Conservation (phyloP, 2,329 filamentous ascomycete species). For the Fusarium graminum region DNA sequence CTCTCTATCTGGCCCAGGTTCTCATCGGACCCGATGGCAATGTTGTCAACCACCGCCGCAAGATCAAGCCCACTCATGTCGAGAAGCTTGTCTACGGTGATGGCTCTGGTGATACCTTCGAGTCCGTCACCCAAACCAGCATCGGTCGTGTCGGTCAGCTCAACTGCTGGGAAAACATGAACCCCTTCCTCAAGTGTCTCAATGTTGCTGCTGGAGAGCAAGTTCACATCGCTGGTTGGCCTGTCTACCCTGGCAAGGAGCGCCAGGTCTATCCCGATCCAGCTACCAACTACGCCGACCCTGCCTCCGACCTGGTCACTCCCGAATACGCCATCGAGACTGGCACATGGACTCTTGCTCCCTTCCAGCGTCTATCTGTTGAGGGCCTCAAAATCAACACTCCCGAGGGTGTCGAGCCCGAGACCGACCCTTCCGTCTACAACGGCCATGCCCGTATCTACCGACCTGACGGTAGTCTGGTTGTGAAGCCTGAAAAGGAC, state of each 20-base stretch:
- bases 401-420: slow-evolving; percentile 46
- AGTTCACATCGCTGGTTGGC: slow-evolving; percentile 51
- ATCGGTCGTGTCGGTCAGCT: slow-evolving; percentile 66
- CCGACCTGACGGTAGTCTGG: slow-evolving; percentile 44
- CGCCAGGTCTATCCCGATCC: slow-evolving; percentile 44
- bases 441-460: slow-evolving; percentile 48
- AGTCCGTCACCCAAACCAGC: slow-evolving; percentile 60
- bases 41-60: slow-evolving; percentile 62
- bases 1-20: slow-evolving; percentile 63
- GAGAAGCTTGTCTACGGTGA: slow-evolving; percentile 66
- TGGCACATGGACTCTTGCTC: slow-evolving; percentile 46
- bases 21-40: slow-evolving; percentile 64
- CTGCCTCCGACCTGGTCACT: slow-evolving; percentile 46
- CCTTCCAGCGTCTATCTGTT: slow-evolving; percentile 44
- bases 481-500: slow-evolving; percentile 46
- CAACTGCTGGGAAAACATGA: slow-evolving; percentile 69
- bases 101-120: slow-evolving; percentile 67
- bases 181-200: slow-evolving; percentile 48
- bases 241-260: slow-evolving; percentile 45
- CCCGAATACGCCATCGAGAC: slow-evolving; percentile 48
- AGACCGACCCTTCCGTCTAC: slow-evolving; percentile 43
- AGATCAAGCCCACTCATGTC: slow-evolving; percentile 65
- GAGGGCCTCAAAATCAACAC: slow-evolving; percentile 47
- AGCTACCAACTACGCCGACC: slow-evolving; percentile 47
- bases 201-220: slow-evolving; percentile 49